phyloP scores from a whole-genome alignment of 2,329 filamentous ascomycete genomes.

The Pseudocercospora crystallina region DNA sequence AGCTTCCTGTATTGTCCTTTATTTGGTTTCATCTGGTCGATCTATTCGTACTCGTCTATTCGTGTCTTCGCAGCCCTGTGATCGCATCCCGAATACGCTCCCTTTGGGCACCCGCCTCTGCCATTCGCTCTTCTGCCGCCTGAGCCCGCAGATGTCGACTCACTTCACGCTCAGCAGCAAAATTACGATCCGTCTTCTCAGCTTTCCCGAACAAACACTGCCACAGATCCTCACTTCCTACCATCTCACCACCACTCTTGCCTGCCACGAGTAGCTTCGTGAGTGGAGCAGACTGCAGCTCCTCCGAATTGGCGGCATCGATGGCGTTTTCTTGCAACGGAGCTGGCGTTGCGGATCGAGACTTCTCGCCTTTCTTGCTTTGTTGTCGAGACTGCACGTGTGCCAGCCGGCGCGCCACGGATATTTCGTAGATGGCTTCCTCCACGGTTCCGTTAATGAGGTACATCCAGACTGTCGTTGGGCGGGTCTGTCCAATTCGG shows the following conservation, averaged over 20 bases:
- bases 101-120: slow-evolving; percentile 1
- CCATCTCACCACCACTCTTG: slow-evolving; percentile 73
- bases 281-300: slow-evolving; percentile 72
- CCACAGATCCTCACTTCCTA: slow-evolving; percentile 80
- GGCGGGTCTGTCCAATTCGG: slow-evolving; percentile 82
- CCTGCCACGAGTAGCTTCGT: slow-evolving; percentile 69
- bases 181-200: slow-evolving; percentile 30
- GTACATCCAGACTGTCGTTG: slow-evolving; percentile 95
- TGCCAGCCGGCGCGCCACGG: slow-evolving; percentile 72
- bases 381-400: slow-evolving; percentile 59
- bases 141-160: slow-evolving; percentile 54
- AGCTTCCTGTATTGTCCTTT: too few species aligned
- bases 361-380: slow-evolving; percentile 27
- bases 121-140: slow-evolving; percentile 48
- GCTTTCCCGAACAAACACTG: slow-evolving; percentile 74
- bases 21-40: too few species aligned
- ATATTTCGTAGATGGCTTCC: slow-evolving; percentile 85
- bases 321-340: slow-evolving; percentile 57
- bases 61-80: too few species aligned
- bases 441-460: slow-evolving; percentile 89
- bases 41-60: too few species aligned
- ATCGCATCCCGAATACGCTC: too few species aligned
- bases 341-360: slow-evolving; percentile 31
- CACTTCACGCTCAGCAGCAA: slow-evolving; percentile 43
- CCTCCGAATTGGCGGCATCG: slow-evolving; percentile 80